Evolutionary conservation across 2,329 filamentous ascomycete genomes (phyloP).

Genomic region (Xylariaceae sp.): DNA sequence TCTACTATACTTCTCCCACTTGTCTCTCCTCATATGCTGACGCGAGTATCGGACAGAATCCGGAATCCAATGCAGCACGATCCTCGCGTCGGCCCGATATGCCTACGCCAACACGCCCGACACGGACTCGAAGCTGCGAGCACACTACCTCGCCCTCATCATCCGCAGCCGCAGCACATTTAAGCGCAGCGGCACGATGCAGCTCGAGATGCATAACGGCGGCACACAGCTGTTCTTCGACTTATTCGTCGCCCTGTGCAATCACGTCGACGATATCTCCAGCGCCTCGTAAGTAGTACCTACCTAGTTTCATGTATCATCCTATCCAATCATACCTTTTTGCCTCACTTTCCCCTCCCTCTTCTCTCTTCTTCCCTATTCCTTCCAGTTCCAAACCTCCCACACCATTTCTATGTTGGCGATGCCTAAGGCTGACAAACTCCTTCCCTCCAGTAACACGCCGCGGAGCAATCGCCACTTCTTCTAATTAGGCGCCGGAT

Average conservation of each 20-base stretch:
- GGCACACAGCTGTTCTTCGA: conserved; percentile 85
- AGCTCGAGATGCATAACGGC: conserved; percentile 86
- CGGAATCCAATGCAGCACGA: conserved; percentile 79
- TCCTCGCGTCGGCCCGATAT: conserved; percentile 81
- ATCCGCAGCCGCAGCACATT: conserved; percentile 84
- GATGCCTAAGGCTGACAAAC: conserved; percentile 13
- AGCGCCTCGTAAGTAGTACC: conserved; percentile 53
- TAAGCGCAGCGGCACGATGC: conserved; percentile 92
- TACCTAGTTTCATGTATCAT: too few relatives aligned
- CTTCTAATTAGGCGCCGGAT: conserved; percentile 22
- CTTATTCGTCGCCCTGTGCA: conserved; percentile 87
- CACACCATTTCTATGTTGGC: too few relatives aligned
- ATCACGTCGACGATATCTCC: conserved; percentile 74
- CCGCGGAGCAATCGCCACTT: conserved; percentile 45
- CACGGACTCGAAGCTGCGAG: conserved; percentile 82
- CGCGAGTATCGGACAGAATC: conserved; percentile 47
- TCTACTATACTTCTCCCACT: conserved; percentile 13
- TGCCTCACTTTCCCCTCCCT: too few relatives aligned
- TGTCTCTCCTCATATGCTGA: conserved; percentile 3
- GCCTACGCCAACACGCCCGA: conserved; percentile 88
- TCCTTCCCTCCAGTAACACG: conserved; percentile 38
- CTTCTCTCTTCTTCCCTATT: not conserved
- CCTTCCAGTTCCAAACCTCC: not conserved
- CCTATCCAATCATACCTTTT: too few relatives aligned
- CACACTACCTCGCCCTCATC: conserved; percentile 88